A percentile compares a stretch with the other conserved stretches of the same genome.
These are phyloP conservation scores for Ceriops tagal DNA, from an alignment of 345 rosid genomes.

Conservation along the genomic window DNA sequence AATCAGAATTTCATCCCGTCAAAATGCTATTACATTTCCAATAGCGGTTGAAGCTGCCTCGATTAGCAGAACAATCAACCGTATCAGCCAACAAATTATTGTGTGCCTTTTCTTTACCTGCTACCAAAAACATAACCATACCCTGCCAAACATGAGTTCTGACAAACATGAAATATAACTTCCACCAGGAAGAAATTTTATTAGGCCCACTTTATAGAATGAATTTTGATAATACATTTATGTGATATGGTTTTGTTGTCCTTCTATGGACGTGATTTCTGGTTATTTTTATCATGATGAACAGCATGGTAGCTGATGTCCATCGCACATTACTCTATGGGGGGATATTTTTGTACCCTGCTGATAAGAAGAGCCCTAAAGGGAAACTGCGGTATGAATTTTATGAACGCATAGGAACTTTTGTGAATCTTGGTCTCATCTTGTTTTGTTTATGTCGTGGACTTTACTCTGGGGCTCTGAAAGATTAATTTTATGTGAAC, in stretches of 20 bases:
- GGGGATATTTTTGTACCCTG: conserved; percentile 94
- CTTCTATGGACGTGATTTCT: conserved; percentile 3
- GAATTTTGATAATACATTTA: neutral
- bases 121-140: no score
- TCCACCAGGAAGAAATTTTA: no score
- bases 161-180: no score
- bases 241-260: neutral
- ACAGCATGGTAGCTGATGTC: conserved; percentile 98
- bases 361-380: conserved; percentile 85
- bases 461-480: neutral
- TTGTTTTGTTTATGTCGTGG: neutral
- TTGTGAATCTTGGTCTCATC: neutral
- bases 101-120: no score
- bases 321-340: conserved; percentile 95
- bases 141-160: no score
- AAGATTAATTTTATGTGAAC: conserved; percentile 15
- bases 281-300: conserved; percentile 4
- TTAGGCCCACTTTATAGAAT: neutral
- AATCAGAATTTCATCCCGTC: no score
- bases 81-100: no score
- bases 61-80: no score
- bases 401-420: neutral
- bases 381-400: conserved; percentile 86
- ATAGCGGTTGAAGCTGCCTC: no score
- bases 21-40: no score